Percentiles rank a stretch among this genome's conserved stretches.
Conservation (phyloP, 2,329 filamentous ascomycete genomes). For the Fusarium clavum region DNA sequence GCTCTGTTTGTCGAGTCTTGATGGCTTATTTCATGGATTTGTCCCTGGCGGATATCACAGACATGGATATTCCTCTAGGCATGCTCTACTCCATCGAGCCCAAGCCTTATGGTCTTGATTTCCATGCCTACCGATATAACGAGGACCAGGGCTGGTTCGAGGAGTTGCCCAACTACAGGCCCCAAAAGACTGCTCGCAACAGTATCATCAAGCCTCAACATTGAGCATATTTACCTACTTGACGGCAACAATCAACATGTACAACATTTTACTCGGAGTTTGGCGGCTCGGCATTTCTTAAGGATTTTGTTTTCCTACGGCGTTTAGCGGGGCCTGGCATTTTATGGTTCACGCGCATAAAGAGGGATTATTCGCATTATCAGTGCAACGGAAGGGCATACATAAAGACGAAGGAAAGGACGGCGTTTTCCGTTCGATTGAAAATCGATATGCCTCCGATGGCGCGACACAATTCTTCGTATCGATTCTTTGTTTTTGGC, state of each 20-base stretch:
- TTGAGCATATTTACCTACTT: background rate
- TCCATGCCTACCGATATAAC: constrained; percentile 95
- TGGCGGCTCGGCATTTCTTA: constrained; percentile 12
- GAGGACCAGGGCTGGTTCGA: constrained; percentile 82
- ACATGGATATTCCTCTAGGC: constrained; percentile 92
- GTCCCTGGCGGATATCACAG: constrained; percentile 89
- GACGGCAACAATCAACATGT: constrained; percentile 35
- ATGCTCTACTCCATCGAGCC: constrained; percentile 96
- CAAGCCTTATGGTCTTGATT: constrained; percentile 97
- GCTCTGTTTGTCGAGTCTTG: constrained; percentile 89
- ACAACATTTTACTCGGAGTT: constrained; percentile 34
- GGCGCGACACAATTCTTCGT: constrained; percentile 37
- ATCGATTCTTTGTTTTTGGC: constrained; percentile 35
- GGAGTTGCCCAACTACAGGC: constrained; percentile 84
- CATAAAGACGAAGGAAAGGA: constrained; percentile 39
- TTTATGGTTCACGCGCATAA: constrained; percentile 42
- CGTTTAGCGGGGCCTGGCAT: constrained; percentile 38
- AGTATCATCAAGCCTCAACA: constrained; percentile 42
- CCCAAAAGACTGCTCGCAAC: constrained; percentile 63
- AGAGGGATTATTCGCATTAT: constrained; percentile 43
- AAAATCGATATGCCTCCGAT: constrained; percentile 47
- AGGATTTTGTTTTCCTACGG: constrained; percentile 27
- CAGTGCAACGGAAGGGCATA: constrained; percentile 46
- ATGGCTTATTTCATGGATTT: constrained; percentile 97
- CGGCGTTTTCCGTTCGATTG: constrained; percentile 48